Percentiles rank a stretch among this genome's conserved stretches.
phyloP scores from a whole-genome alignment of 2,329 filamentous ascomycete genomes.

The Corynespora cassiicola region DNA sequence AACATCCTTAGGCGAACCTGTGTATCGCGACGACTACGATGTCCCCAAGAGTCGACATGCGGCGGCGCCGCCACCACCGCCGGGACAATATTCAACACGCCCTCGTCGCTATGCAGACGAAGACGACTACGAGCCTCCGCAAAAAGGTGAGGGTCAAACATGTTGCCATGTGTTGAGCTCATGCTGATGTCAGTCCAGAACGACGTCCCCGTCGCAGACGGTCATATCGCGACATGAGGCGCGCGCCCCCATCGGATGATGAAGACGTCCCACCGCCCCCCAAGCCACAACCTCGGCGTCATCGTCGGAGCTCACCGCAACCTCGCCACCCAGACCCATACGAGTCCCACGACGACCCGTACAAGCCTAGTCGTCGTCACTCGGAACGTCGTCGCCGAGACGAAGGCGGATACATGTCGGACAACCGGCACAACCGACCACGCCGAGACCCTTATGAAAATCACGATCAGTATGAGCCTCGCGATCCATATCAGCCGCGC shows the following conservation, averaged over 20 bases:
- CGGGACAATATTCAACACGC: conserved; percentile 1
- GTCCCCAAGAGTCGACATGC: conserved; percentile 5
- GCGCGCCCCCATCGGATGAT: conserved; percentile 2
- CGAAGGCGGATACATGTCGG: conserved; percentile 33
- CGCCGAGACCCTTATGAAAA: conserved; percentile 22
- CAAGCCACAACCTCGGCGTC: conserved; percentile 12
- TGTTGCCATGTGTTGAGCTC: not conserved
- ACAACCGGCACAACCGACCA: conserved; percentile 29
- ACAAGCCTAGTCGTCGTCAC: conserved; percentile 12
- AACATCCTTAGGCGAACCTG: conserved; percentile 8
- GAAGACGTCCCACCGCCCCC: conserved; percentile 5
- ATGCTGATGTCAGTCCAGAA: conserved; percentile 2
- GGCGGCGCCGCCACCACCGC: conserved; percentile 10
- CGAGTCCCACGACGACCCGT: conserved; percentile 12
- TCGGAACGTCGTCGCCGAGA: conserved; percentile 17
- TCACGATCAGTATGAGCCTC: conserved; percentile 13
- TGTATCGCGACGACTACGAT: conserved; percentile 16
- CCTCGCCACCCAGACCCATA: conserved; percentile 5
- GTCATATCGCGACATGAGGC: conserved; percentile 5
- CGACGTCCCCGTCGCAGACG: conserved; percentile 8
- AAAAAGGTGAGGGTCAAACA: not conserved
- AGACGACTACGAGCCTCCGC: not conserved
- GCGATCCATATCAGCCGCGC: conserved; percentile 4
- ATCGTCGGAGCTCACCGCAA: conserved; percentile 5
- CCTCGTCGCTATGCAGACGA: conserved; percentile 9